Percentiles rank a stretch among this genome's conserved stretches.
Conservation (phyloP, 306 rosid species). For the Lagenaria siceraria region DNA sequence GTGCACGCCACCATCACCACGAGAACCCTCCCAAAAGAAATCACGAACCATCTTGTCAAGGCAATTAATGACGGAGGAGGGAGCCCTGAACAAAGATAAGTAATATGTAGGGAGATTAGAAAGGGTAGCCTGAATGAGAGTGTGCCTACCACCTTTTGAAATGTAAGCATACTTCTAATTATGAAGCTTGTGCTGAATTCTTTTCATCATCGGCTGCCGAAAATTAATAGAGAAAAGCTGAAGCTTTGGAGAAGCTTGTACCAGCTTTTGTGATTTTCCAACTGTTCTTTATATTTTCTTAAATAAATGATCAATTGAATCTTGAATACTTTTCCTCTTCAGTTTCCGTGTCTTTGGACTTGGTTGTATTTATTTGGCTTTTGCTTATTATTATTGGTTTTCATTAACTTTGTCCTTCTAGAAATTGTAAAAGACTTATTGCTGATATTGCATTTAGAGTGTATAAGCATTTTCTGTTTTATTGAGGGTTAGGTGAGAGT, state of each 20-base stretch:
- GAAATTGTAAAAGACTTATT: background rate
- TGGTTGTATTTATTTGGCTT: background rate
- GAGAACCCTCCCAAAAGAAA: too few relatives aligned
- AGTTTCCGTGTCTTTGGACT: background rate
- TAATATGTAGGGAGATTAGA: too few relatives aligned
- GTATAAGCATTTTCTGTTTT: background rate
- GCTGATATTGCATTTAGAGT: background rate
- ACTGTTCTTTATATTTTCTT: conserved; percentile 1
- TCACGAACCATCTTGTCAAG: too few relatives aligned
- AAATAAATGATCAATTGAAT: background rate
- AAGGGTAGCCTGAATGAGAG: too few relatives aligned
- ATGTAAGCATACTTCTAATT: too few relatives aligned
- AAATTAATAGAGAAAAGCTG: too few relatives aligned
- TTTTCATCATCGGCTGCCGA: too few relatives aligned
- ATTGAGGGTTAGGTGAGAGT: background rate
- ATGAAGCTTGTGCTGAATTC: too few relatives aligned
- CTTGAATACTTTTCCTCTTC: background rate
- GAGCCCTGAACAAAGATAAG: too few relatives aligned
- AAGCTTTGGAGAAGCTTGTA: background rate
- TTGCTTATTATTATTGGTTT: background rate
- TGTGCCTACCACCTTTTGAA: too few relatives aligned
- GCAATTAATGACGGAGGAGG: too few relatives aligned
- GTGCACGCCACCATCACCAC: too few relatives aligned
- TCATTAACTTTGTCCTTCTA: background rate
- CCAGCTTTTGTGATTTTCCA: background rate